Evolutionary conservation across 768 basidiomycete species (phyloP).

Genomic region (Lentinula sp.): DNA sequence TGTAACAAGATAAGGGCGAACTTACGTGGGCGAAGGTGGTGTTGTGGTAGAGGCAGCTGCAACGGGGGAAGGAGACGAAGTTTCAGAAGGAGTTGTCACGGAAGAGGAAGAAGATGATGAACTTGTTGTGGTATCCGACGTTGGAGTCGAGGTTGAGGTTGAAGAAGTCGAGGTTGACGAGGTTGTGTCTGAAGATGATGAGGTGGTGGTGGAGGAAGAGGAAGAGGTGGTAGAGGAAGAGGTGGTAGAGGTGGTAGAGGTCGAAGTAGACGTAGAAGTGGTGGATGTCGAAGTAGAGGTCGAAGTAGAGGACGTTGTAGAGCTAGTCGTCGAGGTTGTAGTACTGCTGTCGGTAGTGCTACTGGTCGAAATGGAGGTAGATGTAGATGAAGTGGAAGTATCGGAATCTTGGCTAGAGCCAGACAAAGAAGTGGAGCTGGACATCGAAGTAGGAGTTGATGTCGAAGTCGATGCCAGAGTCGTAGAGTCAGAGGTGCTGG

Average conservation of each 20-base stretch:
- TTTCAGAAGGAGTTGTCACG: constrained; percentile 1
- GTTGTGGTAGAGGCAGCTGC: background rate
- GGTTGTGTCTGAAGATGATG: constrained; percentile 12
- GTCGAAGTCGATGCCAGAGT: constrained; percentile 13
- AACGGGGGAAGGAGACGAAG: constrained; percentile 5
- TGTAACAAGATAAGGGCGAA: constrained; percentile 16
- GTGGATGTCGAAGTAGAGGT: constrained; percentile 16
- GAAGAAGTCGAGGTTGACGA: constrained; percentile 10
- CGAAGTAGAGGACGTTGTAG: constrained; percentile 16
- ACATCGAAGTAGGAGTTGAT: constrained; percentile 11
- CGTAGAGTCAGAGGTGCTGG: constrained; percentile 6
- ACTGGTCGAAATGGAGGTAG: constrained; percentile 8
- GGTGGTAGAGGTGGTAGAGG: constrained; percentile 11
- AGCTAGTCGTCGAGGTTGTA: constrained; percentile 12
- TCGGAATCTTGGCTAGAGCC: constrained; percentile 13
- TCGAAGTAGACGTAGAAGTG: constrained; percentile 10
- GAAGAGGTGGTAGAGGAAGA: constrained; percentile 15
- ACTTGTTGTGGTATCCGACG: constrained; percentile 3
- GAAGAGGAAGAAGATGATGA: constrained; percentile 4
- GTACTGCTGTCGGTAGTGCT: constrained; percentile 10
- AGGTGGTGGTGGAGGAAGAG: constrained; percentile 11
- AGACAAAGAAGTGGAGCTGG: constrained; percentile 14
- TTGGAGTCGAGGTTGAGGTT: background rate
- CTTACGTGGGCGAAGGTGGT: constrained; percentile 6
- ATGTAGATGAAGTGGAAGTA: constrained; percentile 7